phyloP scores from a whole-genome alignment of 345 rosid genomes.

The Brassica nigra region DNA sequence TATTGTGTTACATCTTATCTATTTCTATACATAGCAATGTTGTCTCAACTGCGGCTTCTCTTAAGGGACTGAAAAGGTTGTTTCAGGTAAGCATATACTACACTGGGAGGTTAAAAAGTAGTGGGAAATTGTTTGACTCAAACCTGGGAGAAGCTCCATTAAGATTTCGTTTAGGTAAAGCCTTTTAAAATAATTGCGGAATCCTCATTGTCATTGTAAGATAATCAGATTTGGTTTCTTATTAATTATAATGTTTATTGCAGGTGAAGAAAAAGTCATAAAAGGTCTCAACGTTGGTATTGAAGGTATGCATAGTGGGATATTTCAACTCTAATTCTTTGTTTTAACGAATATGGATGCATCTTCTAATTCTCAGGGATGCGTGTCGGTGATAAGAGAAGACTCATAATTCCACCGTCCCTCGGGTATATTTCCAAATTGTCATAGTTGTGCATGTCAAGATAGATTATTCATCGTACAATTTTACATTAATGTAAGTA shows the following conservation, averaged over 20 bases:
- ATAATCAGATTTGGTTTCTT: background rate
- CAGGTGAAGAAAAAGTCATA: conserved; percentile 49
- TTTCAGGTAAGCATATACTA: conserved; percentile 54
- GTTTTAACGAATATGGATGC: background rate
- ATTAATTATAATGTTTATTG: background rate
- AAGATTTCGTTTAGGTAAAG: conserved; percentile 56
- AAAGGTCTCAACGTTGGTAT: conserved; percentile 55
- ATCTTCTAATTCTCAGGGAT: conserved; percentile 55
- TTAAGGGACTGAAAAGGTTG: background rate
- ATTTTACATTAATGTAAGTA: background rate
- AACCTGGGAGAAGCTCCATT: conserved; percentile 44
- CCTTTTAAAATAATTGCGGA: background rate
- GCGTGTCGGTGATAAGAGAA: conserved; percentile 84
- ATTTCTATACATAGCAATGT: conserved; percentile 1
- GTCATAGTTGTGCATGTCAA: background rate
- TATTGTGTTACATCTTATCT: conserved; percentile 1
- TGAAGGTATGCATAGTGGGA: conserved; percentile 51
- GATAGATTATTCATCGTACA: background rate
- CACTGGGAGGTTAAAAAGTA: conserved; percentile 51
- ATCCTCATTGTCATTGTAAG: background rate
- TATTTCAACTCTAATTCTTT: background rate
- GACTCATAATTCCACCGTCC: conserved; percentile 71
- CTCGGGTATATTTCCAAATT: conserved; percentile 60
- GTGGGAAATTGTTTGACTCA: conserved; percentile 50
- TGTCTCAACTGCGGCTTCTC: background rate